Conservation (phyloP, 2,329 filamentous ascomycete species). For the Cercospora sp. region DNA sequence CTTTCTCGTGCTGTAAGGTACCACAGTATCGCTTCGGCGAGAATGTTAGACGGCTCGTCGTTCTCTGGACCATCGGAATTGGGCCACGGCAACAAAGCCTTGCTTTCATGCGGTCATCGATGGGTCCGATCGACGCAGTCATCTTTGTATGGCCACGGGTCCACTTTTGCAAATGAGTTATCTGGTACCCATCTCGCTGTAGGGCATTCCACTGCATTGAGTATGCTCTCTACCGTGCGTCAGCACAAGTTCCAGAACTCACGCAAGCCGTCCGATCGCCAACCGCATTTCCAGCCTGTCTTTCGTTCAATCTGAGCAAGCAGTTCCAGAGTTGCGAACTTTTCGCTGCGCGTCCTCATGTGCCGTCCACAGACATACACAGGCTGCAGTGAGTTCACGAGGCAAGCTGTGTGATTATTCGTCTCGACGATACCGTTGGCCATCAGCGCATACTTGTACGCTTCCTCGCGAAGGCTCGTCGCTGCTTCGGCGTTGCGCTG, state of each 20-base stretch:
- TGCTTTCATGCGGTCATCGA: neutral
- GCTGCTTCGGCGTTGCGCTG: constrained; percentile 10
- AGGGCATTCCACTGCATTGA: neutral
- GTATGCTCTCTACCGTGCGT: neutral
- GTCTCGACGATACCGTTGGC: constrained; percentile 18
- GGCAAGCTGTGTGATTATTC: constrained; percentile 21
- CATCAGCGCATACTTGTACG: constrained; percentile 17
- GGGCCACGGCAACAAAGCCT: neutral
- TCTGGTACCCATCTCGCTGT: neutral
- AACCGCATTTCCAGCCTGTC: constrained; percentile 22
- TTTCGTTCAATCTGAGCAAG: constrained; percentile 21
- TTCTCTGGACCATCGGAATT: neutral
- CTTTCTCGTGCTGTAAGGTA: neutral
- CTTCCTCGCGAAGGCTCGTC: constrained; percentile 3
- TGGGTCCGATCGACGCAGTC: neutral
- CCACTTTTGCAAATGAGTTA: neutral
- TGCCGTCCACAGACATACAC: constrained; percentile 18
- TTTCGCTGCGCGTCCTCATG: constrained; percentile 21
- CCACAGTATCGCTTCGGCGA: neutral
- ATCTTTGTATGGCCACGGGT: neutral
- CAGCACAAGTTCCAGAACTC: constrained; percentile 17
- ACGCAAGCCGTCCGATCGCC: constrained; percentile 19
- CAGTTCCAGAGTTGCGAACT: constrained; percentile 20
- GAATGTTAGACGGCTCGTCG: neutral
- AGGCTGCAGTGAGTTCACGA: constrained; percentile 21